Evolutionary conservation across 345 rosid genomes (phyloP).

Genomic region (Gossypium herbaceum): DNA sequence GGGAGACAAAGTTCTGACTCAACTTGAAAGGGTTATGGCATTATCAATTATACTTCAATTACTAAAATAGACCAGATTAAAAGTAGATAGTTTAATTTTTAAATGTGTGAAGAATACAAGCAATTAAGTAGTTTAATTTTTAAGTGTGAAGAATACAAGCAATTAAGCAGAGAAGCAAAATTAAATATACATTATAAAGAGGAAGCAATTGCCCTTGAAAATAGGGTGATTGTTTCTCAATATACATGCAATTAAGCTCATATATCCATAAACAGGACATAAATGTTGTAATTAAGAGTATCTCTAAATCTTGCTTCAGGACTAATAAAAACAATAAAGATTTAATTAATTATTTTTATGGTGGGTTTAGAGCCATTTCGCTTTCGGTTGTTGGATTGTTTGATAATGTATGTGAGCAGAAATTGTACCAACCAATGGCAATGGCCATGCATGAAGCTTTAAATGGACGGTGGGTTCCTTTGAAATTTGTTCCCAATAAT

Average conservation of each 20-base stretch:
- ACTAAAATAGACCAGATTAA: neutral
- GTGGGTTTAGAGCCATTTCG: constrained; percentile 13
- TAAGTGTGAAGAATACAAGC: neutral
- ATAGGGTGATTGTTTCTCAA: constrained; percentile 33
- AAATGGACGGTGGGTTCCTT: constrained; percentile 25
- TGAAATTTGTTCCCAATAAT: neutral
- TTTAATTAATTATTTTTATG: neutral
- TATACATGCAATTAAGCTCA: constrained; percentile 28
- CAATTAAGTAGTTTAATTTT: neutral
- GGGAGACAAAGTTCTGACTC: too few relatives aligned
- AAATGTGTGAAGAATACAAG: neutral
- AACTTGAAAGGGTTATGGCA: too few relatives aligned
- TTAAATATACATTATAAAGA: constrained; percentile 18
- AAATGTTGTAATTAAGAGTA: constrained; percentile 14
- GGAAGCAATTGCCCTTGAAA: constrained; percentile 28
- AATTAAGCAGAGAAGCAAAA: neutral
- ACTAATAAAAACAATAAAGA: neutral
- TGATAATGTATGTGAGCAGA: constrained; percentile 10
- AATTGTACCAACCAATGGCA: constrained; percentile 15
- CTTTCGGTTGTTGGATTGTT: constrained; percentile 23
- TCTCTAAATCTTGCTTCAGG: neutral
- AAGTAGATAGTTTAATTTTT: neutral
- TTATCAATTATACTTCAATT: too few relatives aligned
- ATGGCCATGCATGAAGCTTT: constrained; percentile 18
- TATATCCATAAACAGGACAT: constrained; percentile 7